Base-by-base conservation (phyloP, 331 rosid genomes). In the Pyrus hybrid region DNA sequence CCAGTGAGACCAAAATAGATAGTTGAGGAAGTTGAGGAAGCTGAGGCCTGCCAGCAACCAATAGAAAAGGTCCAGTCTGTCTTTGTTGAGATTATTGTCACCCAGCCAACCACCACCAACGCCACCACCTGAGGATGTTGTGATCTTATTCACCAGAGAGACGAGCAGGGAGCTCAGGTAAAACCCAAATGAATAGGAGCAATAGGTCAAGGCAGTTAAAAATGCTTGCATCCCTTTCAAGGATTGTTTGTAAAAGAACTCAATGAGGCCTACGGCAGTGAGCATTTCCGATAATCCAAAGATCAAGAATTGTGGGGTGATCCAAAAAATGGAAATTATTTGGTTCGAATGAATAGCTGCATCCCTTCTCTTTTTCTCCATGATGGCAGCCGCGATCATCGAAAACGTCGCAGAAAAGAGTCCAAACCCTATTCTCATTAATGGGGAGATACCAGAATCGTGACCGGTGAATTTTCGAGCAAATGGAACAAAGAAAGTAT, bases 161-260 rank as follows among this genome's bases (percentile, higher is more conserved):
- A 93, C 98, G 81, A 93, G 33, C 0, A 93, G 11, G 7, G 97
- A 89, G 80, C 98, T 93, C 18, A 93, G 80, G 77, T 82, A 93
- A 77, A 93, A 93, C 5, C 98, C 98, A 77, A 93, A 93, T 1
- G 98, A 91, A 84, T 93, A 93, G 13, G 98, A 93, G 80, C 93
- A 93, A 62, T 93, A 93, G 1, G 97, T 93, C 37, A 91, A 85
- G 54, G 98, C 95, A 6, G 98, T 93, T n/a, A 89, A 83, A 83
- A 93, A 93, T 58, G 98, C 71, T 63, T 93, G 97, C 96, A 91
- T 93, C 74, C 95, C 96, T 67, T 87, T 85, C 85, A 87, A 21
- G 13, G 97, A 83, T 54, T 91, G 97, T 56, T 85, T 93, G 88
- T 93, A 93, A 25, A 93, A 93, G 89, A 93, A 93, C 86, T 93